Evolutionary conservation across 495 filamentous ascomycete species (phyloP).

Genomic region (Neurospora sp.): DNA sequence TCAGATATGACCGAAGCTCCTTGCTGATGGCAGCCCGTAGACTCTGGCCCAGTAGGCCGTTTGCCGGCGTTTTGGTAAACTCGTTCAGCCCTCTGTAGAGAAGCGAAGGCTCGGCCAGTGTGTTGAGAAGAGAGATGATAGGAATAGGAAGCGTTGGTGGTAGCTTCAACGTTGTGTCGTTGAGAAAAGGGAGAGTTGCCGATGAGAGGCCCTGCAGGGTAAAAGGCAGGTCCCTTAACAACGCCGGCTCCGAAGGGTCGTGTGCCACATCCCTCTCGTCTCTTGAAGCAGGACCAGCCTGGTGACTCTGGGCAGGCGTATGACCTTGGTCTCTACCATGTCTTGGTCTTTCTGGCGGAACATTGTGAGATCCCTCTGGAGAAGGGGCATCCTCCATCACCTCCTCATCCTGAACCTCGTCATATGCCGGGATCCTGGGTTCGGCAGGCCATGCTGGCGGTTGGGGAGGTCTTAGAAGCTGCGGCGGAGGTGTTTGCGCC

Average conservation of each 20-base stretch:
- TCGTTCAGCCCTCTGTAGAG: conserved; percentile 69
- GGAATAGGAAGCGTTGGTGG: conserved; percentile 73
- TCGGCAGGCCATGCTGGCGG: conserved; percentile 1
- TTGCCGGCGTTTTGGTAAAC: conserved; percentile 63
- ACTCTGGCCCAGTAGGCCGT: conserved; percentile 77
- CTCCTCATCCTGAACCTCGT: conserved; percentile 24
- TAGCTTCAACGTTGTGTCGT: conserved; percentile 54
- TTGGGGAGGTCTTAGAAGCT: neutral
- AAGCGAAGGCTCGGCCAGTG: conserved; percentile 84
- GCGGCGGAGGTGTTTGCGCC: neutral
- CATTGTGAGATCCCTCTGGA: conserved; percentile 38
- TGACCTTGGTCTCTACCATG: conserved; percentile 13
- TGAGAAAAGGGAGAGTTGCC: conserved; percentile 64
- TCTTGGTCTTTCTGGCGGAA: conserved; percentile 23
- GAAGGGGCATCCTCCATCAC: conserved; percentile 47
- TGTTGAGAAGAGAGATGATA: conserved; percentile 78
- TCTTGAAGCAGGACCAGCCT: neutral
- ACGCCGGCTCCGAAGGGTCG: conserved; percentile 53
- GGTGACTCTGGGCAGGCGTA: conserved; percentile 1
- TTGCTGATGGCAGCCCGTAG: conserved; percentile 78
- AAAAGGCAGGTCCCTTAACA: conserved; percentile 85
- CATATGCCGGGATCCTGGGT: neutral
- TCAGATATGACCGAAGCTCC: conserved; percentile 83
- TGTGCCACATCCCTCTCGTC: neutral
- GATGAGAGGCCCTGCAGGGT: conserved; percentile 92